Base-by-base conservation (phyloP, 306 rosid genomes). In the Senna tora region DNA sequence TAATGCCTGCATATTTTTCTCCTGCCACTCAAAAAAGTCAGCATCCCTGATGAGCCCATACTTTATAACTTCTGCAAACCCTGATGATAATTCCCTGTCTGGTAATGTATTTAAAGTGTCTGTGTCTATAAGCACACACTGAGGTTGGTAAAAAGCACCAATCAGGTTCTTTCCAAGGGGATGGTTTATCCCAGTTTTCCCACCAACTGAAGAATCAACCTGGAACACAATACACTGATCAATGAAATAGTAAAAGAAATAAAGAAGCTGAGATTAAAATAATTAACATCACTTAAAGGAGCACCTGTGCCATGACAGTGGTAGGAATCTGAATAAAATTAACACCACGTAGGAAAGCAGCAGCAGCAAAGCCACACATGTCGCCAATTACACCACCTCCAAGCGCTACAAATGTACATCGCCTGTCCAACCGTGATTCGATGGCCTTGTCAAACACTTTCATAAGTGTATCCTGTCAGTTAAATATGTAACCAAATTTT, bases 131-230 rank as follows among this genome's bases (percentile, higher is more conserved):
- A 95, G 93, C 63, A 91, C 97, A 78, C 96, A 89, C 52, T 86
- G 96, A 67, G 99, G 99, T 69, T 95, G 97, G 88, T 86, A 91
- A 82, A 94, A 94, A 11, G 96, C 96, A 60, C 97, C 99, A 13
- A 91, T 94, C 77, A 91, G 84, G 78, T 94, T 94, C 91, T 94
- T 94, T 49, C 99, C 97, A 65, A 94, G 93, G 58, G 67, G 87
- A 50, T 94, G 99, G 81, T 95, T 95, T 85, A 95, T 89, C 81
- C 93, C 97, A 6, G 97, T 95, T 82, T 95, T 91, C 41, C 97
- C 97, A 67, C 99, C 99, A 82, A 95, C 99, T 33, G 99, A 95
- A 70, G 99, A 95, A 87, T 95, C 96, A 75, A 95, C 99, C 99
- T 91, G 77, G 25, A 76, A 59, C 53, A 77, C 25, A 73, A 49